Evolutionary conservation across 352 stramenopile species (phyloP).

Genomic region (Pythium grandisporangium): DNA sequence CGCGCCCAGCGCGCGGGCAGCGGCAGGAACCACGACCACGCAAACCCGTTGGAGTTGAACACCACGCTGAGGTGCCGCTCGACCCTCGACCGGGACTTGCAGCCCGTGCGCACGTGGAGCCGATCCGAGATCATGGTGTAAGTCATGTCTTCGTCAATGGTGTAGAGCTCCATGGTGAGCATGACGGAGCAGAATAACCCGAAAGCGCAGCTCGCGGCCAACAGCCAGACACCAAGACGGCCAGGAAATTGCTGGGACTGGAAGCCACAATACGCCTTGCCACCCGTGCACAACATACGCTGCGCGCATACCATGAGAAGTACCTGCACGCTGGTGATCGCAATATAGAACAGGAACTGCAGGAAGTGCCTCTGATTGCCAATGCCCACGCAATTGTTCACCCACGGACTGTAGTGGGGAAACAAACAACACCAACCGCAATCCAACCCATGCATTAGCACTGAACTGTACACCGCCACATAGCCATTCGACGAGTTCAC

Average conservation of each 20-base stretch:
- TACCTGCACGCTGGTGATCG: conserved; percentile 44
- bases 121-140: conserved; percentile 33
- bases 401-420: conserved; percentile 53
- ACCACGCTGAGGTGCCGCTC: conserved; percentile 70
- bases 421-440: not conserved
- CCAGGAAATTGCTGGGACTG: conserved; percentile 49
- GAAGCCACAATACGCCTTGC: conserved; percentile 40
- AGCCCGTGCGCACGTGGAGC: conserved; percentile 34
- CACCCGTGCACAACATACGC: conserved; percentile 28
- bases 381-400: conserved; percentile 84
- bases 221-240: conserved; percentile 48
- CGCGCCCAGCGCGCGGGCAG: conserved; percentile 25
- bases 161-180: conserved; percentile 73
- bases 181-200: conserved; percentile 71
- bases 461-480: no score
- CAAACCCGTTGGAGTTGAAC: conserved; percentile 64
- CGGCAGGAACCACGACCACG: conserved; percentile 54
- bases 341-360: conserved; percentile 71
- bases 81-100: conserved; percentile 49
- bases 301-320: conserved; percentile 42
- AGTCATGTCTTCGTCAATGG: conserved; percentile 47
- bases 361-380: conserved; percentile 79
- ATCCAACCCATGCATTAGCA: not conserved
- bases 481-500: no score
- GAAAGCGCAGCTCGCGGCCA: conserved; percentile 60